phyloP scores from a whole-genome alignment of 1,139 yeast species.

The Kodamaea ohmeri region DNA sequence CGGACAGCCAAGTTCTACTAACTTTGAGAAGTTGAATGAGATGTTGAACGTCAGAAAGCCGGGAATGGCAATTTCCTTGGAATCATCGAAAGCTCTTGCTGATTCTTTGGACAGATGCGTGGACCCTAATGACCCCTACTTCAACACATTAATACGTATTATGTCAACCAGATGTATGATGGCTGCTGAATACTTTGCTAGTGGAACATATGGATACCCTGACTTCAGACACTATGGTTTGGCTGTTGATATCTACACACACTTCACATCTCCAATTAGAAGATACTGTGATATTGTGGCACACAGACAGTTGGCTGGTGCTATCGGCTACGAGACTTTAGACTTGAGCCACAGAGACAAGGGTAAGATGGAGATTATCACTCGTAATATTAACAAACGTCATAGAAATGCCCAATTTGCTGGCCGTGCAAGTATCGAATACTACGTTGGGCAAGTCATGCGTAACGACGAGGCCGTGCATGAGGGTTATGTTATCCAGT shows the following conservation, averaged over 20 bases:
- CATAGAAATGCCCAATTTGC: conserved; percentile 99
- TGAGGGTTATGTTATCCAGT: conserved; percentile 89
- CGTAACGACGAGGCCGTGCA: conserved; percentile 70
- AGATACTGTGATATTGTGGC: conserved; percentile 98
- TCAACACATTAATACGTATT: conserved; percentile 90
- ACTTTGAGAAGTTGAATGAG: conserved; percentile 84
- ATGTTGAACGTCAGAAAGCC: conserved; percentile 80
- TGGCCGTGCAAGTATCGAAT: conserved; percentile 96
- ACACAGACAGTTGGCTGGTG: conserved; percentile 95
- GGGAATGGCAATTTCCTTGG: conserved; percentile 72
- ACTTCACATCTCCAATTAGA: conserved; percentile 97
- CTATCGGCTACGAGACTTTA: conserved; percentile 87
- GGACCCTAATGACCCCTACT: conserved; percentile 81
- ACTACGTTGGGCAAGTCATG: conserved; percentile 97
- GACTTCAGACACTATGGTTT: conserved; percentile 96
- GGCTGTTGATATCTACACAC: conserved; percentile 96
- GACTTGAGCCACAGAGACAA: conserved; percentile 85
- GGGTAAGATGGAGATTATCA: conserved; percentile 83
- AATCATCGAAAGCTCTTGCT: conserved; percentile 87
- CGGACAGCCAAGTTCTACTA: conserved; percentile 92
- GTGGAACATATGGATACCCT: conserved; percentile 90
- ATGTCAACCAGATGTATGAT: conserved; percentile 99
- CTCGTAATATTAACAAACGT: conserved; percentile 85
- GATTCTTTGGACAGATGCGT: conserved; percentile 88
- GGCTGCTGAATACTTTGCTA: conserved; percentile 96